Percentiles rank a stretch among this genome's conserved stretches.
Evolutionary conservation across 805 yeast genomes (phyloP).

Genomic region (Yarrowia bubula): DNA sequence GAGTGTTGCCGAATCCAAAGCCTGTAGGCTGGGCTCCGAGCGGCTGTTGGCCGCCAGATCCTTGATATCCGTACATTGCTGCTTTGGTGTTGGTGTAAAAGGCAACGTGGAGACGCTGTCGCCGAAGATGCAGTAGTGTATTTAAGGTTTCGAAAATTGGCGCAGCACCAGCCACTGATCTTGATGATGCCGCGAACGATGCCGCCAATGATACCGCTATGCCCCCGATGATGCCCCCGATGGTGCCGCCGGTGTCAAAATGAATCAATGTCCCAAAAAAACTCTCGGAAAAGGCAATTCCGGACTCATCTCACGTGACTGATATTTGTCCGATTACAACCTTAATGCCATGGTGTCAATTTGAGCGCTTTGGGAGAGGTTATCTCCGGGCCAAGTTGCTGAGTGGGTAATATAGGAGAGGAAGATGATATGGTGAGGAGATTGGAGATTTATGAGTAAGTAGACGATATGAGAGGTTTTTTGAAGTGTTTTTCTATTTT

Average conservation of each 20-base stretch:
- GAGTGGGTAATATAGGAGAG: too few relatives aligned
- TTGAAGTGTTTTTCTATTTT: too few relatives aligned
- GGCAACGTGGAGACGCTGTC: neutral
- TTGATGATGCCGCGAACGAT: neutral
- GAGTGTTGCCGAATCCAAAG: conserved; percentile 26
- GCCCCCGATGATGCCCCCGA: neutral
- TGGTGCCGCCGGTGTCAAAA: neutral
- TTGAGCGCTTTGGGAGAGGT: conserved; percentile 1
- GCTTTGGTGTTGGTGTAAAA: neutral
- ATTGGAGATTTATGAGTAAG: too few relatives aligned
- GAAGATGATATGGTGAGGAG: too few relatives aligned
- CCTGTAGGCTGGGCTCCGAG: conserved; percentile 31
- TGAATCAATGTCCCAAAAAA: neutral
- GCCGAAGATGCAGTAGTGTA: neutral
- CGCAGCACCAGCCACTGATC: conserved; percentile 13
- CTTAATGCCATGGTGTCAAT: neutral
- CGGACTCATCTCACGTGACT: too few relatives aligned
- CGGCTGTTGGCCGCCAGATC: conserved; percentile 26
- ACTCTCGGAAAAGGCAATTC: too few relatives aligned
- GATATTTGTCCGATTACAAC: too few relatives aligned
- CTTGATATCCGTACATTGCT: conserved; percentile 29
- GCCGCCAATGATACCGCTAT: neutral
- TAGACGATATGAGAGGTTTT: too few relatives aligned
- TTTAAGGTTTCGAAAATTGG: neutral
- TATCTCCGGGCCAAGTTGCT: too few relatives aligned